Evolutionary conservation across 148 eudicot species (phyloP).

Genomic region (Fagopyrum esculentum): DNA sequence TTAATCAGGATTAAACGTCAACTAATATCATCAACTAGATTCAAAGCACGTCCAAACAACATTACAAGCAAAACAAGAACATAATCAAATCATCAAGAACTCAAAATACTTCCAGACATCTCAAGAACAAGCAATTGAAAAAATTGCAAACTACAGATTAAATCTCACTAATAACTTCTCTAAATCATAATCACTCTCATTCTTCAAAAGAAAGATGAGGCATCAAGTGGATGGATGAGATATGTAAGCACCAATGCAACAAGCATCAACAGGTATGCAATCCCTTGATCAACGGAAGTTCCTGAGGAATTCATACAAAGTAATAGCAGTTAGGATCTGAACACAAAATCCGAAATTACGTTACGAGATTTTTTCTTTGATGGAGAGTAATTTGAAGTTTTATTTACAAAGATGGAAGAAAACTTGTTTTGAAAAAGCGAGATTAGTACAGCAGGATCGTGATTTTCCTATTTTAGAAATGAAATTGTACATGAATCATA

Average conservation of each 20-base stretch:
- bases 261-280: slow-evolving; percentile 39
- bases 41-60: not conserved
- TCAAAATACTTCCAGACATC: not conserved
- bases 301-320: slow-evolving; percentile 17
- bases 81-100: slow-evolving; percentile 7
- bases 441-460: not conserved
- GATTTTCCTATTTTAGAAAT: no score
- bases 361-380: not conserved
- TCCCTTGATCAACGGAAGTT: slow-evolving; percentile 35
- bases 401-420: not conserved
- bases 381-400: no score
- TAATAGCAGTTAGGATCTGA: not conserved
- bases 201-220: slow-evolving; percentile 19
- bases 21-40: not conserved
- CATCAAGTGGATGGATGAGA: slow-evolving; percentile 34
- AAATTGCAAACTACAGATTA: not conserved
- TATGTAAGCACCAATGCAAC: slow-evolving; percentile 37
- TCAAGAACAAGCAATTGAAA: not conserved
- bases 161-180: not conserved
- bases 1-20: not conserved
- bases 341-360: not conserved
- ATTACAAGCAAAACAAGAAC: not conserved
- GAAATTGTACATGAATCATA: no score
- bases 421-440: not conserved
- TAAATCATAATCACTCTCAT: not conserved